These are phyloP conservation scores for Penicillium palitans DNA, from an alignment of 2,329 filamentous ascomycete species.

Conservation along the genomic window DNA sequence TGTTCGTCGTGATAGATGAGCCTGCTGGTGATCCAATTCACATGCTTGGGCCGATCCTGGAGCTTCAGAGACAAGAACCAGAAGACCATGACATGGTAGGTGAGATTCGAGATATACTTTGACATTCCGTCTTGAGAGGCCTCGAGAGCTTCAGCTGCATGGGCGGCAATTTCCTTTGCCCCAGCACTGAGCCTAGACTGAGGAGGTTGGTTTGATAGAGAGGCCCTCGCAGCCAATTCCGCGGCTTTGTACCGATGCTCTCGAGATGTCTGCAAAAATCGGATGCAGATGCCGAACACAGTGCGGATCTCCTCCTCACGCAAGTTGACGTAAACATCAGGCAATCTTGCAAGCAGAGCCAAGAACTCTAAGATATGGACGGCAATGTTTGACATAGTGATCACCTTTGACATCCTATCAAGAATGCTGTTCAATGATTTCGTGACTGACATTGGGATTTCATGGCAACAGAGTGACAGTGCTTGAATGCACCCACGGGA, in stretches of 20 bases:
- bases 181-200: constrained; percentile 43
- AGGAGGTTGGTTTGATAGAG: constrained; percentile 19
- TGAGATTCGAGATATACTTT: constrained; percentile 89
- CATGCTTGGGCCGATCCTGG: constrained; percentile 77
- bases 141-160: constrained; percentile 34
- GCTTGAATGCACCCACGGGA: constrained; percentile 94
- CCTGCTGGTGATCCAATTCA: constrained; percentile 86
- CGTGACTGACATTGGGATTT: constrained; percentile 82
- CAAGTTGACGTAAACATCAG: constrained; percentile 83
- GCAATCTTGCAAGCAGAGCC: constrained; percentile 81
- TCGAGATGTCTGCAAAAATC: constrained; percentile 85
- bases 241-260: constrained; percentile 51
- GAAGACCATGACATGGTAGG: constrained; percentile 93
- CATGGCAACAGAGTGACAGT: constrained; percentile 90
- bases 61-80: constrained; percentile 93
- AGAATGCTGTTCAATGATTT: constrained; percentile 83
- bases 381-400: constrained; percentile 87
- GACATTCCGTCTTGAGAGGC: constrained; percentile 71
- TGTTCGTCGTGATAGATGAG: constrained; percentile 74
- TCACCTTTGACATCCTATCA: constrained; percentile 92
- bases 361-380: constrained; percentile 96
- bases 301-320: constrained; percentile 88
- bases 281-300: constrained; percentile 92
- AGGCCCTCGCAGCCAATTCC: constrained; percentile 37
- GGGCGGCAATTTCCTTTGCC: constrained; percentile 44